Evolutionary conservation across 2,329 filamentous ascomycete genomes (phyloP), one percentile per base, ranked within the genome.

Genomic region (Rutstroemia sp.): DNA sequence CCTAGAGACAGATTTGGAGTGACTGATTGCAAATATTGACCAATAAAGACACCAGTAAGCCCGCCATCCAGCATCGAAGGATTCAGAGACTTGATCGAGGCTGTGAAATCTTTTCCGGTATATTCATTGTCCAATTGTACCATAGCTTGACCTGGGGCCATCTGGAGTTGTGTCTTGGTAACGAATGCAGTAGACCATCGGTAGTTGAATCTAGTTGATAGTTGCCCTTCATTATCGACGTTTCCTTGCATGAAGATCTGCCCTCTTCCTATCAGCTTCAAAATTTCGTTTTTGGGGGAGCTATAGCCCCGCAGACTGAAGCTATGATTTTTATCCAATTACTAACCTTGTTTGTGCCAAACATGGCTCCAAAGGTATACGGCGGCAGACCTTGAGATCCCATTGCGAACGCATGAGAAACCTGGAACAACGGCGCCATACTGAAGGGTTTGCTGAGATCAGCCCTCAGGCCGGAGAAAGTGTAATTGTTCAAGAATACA

Each of bases 391-490:
- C 85, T 75, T 96, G 90, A 45, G 82, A 82, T 66, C 94, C 92
- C 83, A 96, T 89, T 56, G 92, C 87, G 73, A 99, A 94, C 67
- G 94, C 89, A 77, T 99, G 94, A 63, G 92, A 96, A 66, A 96
- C 88, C 76, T 97, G 92, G 80, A 99, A 99, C 65, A 97, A 78
- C 57, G 94, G 94, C 57, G 86, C 83, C 72, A 95, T 83, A 80
- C 91, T 94, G 76, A 97, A 95, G 70, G 90, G 86, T 80, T 96
- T 97, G 71, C 91, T 96, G 71, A 97, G 79, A 74, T 99, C 94
- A 72, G 92, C 95, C 71, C 92, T 89, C 73, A 99, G 82, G 68
- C 94, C 94, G 46, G 89, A 88, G 79, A 99, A 97, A 84, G 94
- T 95, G 73, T 90, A 88, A 79, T 96, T 96, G 76, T 87, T 94